Conservation (phyloP, 768 basidiomycete species). For the Termitomyces heimii region DNA sequence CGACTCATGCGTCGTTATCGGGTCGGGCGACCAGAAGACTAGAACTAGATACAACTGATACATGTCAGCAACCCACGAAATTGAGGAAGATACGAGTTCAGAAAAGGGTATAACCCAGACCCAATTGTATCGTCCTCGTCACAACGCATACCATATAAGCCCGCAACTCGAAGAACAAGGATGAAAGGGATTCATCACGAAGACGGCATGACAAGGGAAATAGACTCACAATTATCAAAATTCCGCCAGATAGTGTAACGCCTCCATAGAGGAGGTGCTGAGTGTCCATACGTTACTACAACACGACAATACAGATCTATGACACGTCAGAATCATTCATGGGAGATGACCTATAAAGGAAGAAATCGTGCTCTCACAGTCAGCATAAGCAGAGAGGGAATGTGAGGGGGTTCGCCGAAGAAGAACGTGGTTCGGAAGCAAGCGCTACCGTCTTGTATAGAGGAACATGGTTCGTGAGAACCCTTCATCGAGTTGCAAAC, state of each 20-base stretch:
- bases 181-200: constrained; percentile 69
- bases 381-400: constrained; percentile 9
- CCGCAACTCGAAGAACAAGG: constrained; percentile 90
- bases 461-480: constrained; percentile 15
- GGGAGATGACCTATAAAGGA: neutral
- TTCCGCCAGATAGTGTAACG: constrained; percentile 23
- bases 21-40: constrained; percentile 67
- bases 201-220: neutral
- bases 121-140: constrained; percentile 58
- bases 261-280: constrained; percentile 29
- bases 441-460: constrained; percentile 1
- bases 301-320: constrained; percentile 7
- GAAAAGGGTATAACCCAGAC: constrained; percentile 40
- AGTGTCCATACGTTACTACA: constrained; percentile 21
- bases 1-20: constrained; percentile 54
- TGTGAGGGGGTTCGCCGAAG: neutral
- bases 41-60: constrained; percentile 64
- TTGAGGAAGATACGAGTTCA: constrained; percentile 20
- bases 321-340: constrained; percentile 1
- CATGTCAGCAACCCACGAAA: constrained; percentile 15
- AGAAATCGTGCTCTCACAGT: constrained; percentile 6
- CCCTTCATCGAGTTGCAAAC: neutral
- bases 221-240: constrained; percentile 32
- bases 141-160: constrained; percentile 47
- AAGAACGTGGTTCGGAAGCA: constrained; percentile 3